Percentiles rank a stretch among this genome's conserved stretches.
These are phyloP conservation scores for Mycena venus DNA, from an alignment of 768 basidiomycete species.

Conservation along the genomic window DNA sequence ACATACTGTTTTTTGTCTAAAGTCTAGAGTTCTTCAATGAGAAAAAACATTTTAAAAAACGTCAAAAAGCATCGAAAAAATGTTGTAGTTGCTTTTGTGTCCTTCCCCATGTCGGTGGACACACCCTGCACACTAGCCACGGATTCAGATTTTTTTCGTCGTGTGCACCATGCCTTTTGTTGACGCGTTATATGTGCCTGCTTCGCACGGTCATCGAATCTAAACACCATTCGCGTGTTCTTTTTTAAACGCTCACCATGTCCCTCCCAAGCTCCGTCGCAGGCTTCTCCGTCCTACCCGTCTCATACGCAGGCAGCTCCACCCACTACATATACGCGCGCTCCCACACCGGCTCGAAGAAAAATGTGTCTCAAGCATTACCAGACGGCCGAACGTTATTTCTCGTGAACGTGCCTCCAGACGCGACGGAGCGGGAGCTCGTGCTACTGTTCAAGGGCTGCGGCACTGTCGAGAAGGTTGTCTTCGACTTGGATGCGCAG, in stretches of 20 bases:
- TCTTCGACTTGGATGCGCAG: constrained; percentile 67
- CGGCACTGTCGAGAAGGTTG: constrained; percentile 83
- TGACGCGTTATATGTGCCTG: constrained; percentile 4
- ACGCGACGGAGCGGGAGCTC: constrained; percentile 87
- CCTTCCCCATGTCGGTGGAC: too few relatives aligned
- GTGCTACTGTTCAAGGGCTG: constrained; percentile 80
- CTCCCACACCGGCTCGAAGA: constrained; percentile 69
- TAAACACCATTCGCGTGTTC: constrained; percentile 2
- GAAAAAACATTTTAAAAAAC: background rate
- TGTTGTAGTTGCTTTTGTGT: too few relatives aligned
- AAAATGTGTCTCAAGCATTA: constrained; percentile 49
- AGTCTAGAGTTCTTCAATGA: background rate
- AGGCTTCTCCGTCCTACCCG: constrained; percentile 28
- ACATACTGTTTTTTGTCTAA: background rate
- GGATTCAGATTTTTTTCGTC: too few relatives aligned
- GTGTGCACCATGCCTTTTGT: too few relatives aligned
- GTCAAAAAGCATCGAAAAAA: too few relatives aligned
- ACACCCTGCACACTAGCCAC: too few relatives aligned
- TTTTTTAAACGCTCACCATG: constrained; percentile 7
- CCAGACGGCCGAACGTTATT: constrained; percentile 84
- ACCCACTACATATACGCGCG: constrained; percentile 86
- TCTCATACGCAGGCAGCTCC: constrained; percentile 33
- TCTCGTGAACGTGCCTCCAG: constrained; percentile 90
- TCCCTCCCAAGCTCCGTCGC: constrained; percentile 42
- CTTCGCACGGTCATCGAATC: background rate